These are phyloP conservation scores for Mucor plumbeus DNA, from an alignment of 371 early-diverging fungal species.

Conservation along the genomic window DNA sequence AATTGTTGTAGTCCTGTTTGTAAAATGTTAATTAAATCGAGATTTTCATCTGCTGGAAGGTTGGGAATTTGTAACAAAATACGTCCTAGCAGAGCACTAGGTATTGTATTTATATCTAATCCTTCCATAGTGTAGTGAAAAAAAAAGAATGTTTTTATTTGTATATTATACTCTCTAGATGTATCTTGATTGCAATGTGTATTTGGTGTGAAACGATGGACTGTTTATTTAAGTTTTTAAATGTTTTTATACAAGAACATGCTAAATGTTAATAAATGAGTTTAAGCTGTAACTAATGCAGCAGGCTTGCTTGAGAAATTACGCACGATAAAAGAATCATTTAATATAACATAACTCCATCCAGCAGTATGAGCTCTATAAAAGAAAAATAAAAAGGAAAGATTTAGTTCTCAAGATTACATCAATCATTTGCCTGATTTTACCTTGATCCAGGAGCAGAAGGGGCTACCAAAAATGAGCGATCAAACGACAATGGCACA, in stretches of 20 bases:
- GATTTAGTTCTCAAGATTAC: background rate
- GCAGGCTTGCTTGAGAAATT: slow-evolving; percentile 30
- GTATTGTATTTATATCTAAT: slow-evolving; percentile 37
- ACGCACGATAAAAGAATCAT: slow-evolving; percentile 53
- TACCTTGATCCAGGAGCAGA: slow-evolving; percentile 57
- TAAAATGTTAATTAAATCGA: slow-evolving; percentile 28
- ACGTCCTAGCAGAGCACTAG: slow-evolving; percentile 36
- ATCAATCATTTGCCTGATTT: background rate
- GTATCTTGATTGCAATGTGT: background rate
- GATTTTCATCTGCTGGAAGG: slow-evolving; percentile 25
- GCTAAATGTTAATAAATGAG: background rate
- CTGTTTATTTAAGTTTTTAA: background rate
- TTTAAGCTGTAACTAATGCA: slow-evolving; percentile 20
- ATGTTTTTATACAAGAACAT: background rate
- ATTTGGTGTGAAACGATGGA: background rate
- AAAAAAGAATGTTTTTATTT: background rate
- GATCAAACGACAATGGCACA: slow-evolving; percentile 52
- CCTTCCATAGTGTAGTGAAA: slow-evolving; percentile 33
- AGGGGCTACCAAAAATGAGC: slow-evolving; percentile 61
- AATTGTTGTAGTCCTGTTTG: slow-evolving; percentile 36
- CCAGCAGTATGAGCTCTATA: slow-evolving; percentile 54
- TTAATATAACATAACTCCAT: slow-evolving; percentile 56
- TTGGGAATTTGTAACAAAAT: slow-evolving; percentile 40
- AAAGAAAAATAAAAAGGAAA: background rate
- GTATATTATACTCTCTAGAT: background rate